Percentiles rank a stretch among this genome's conserved stretches.
phyloP scores from a whole-genome alignment of 768 basidiomycete species.

The Inosperma sp. region DNA sequence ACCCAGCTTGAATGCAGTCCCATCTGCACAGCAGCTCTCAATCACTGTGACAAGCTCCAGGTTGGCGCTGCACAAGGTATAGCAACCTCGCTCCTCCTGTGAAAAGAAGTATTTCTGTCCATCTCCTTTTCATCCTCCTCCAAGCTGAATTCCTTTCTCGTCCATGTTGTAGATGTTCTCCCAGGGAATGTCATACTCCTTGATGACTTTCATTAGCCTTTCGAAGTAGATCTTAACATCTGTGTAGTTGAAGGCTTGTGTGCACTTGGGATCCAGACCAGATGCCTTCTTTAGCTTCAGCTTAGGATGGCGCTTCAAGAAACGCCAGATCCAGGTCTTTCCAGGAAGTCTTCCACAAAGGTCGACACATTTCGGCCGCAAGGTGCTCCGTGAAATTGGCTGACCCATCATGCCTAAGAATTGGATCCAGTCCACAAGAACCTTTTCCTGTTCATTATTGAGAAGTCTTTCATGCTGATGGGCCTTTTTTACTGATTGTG shows the following conservation, averaged over 20 bases:
- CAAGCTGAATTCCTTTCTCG: constrained; percentile 21
- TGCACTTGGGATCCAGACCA: constrained; percentile 35
- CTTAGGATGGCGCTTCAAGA: background rate
- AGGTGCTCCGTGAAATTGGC: background rate
- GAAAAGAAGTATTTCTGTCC: constrained; percentile 19
- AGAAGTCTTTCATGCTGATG: constrained; percentile 1
- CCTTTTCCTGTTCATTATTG: constrained; percentile 9
- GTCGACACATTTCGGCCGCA: background rate
- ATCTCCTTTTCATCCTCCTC: constrained; percentile 6
- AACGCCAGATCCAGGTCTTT: constrained; percentile 1
- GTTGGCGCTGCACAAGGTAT: constrained; percentile 25
- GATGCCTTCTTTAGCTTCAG: constrained; percentile 30
- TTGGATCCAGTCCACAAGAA: constrained; percentile 7
- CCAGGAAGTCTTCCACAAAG: background rate
- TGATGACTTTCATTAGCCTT: background rate
- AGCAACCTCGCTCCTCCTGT: constrained; percentile 15
- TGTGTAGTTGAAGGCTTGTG: constrained; percentile 24
- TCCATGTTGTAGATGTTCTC: constrained; percentile 23
- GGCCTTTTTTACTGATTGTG: constrained; percentile 5
- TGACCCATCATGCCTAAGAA: constrained; percentile 1
- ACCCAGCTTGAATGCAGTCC: constrained; percentile 24
- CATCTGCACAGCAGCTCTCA: constrained; percentile 37
- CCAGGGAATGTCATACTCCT: constrained; percentile 8
- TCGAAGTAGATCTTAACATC: constrained; percentile 12
- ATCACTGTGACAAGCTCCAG: constrained; percentile 41